Base-by-base conservation (phyloP, 768 basidiomycete species). In the Podaxis sp. region DNA sequence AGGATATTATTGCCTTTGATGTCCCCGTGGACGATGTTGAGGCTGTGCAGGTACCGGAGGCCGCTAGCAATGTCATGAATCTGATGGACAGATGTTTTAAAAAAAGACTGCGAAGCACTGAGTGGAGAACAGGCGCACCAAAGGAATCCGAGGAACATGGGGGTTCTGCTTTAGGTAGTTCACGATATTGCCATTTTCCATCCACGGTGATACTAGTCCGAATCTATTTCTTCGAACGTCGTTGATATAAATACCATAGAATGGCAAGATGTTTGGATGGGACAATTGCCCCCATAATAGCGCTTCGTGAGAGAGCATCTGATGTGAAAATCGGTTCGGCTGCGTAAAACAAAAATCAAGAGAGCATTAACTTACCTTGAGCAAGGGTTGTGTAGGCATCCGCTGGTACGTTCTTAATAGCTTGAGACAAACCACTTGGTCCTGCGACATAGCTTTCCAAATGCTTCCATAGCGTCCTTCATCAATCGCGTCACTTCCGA, bases 381-480 rank as follows among this genome's bases (percentile, higher is more conserved):
- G 36, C 32, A 68, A 55, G 7, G 61, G 59, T 18, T 63, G 56
- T 38, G 50, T 61, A 40, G 66, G 66, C 23, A 68, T 69, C 16
- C 44, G 63, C 61, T 68, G 62, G 32, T 70, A 73, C 32, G 69
- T 62, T 46, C 63, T 69, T 18, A 72, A 57, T 2, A 71, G 54
- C 55, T 74, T 74, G 50, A 71, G 37, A 50, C 70, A 71, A 2
- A 74, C 68, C 3, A 56, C 23, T 40, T 65, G 64, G 11, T 63
- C 66, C 1, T 65, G 63, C 37, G 66, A 65, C n/a, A 48, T 5
- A 1, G 68, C 70, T 57, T 60, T 71, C 66, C 71, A 73, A 25
- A 74, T 66, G 14, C 71, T 71, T 2, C 70, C 68, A 59, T 71
- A 74, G 27, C 67, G 62, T 2, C 73, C 73, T 21, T 63, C 61